A percentile compares a stretch with the other conserved stretches of the same genome.
These are phyloP conservation scores for Sporodiniella umbellata DNA, from an alignment of 371 early-diverging fungal species.

Conservation along the genomic window DNA sequence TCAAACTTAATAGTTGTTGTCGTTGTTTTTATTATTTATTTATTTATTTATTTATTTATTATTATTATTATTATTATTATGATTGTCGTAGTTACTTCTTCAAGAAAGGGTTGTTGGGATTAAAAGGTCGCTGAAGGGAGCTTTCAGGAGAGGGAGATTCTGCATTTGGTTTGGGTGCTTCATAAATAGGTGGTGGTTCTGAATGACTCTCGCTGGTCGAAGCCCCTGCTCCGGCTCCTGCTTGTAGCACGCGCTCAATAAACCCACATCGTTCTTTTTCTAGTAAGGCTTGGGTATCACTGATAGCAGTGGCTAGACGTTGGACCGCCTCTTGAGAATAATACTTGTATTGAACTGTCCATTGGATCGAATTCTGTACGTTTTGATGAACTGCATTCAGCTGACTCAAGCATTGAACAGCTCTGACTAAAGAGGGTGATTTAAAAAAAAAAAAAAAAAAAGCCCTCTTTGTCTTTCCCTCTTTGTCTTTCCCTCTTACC, in stretches of 20 bases:
- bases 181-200: too few relatives aligned
- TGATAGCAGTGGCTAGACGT: constrained; percentile 7
- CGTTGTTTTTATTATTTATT: too few relatives aligned
- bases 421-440: constrained; percentile 6
- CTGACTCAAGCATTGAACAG: constrained; percentile 19
- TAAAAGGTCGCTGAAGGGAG: too few relatives aligned
- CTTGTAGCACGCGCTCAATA: constrained; percentile 14
- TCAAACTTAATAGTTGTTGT: too few relatives aligned
- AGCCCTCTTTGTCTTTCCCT: background rate
- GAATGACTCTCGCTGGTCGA: too few relatives aligned
- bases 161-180: too few relatives aligned
- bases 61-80: too few relatives aligned
- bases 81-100: too few relatives aligned
- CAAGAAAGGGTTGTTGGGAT: too few relatives aligned
- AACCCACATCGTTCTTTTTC: constrained; percentile 11
- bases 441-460: background rate
- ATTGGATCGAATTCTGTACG: constrained; percentile 14
- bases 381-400: constrained; percentile 15
- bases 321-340: constrained; percentile 15
- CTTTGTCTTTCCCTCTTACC: constrained; percentile 12
- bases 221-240: too few relatives aligned
- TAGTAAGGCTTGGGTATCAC: constrained; percentile 1
- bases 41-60: too few relatives aligned
- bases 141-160: too few relatives aligned
- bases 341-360: constrained; percentile 20